Base-by-base conservation (phyloP, 2,329 filamentous ascomycete genomes). In the Hypoxylon sp. region DNA sequence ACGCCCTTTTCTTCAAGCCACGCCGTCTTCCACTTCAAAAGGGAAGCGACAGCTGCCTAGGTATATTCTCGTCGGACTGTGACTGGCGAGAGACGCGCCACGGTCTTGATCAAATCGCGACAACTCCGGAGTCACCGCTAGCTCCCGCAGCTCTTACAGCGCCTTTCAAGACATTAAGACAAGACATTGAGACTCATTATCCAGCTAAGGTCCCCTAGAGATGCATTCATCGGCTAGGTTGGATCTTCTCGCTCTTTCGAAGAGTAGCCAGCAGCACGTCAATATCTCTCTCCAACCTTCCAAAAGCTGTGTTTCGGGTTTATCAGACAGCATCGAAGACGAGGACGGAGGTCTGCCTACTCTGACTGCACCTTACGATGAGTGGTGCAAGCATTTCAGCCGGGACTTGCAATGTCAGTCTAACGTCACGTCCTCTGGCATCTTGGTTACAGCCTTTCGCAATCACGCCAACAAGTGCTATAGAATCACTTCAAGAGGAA, bases 21-120 rank as follows among this genome's bases (percentile, higher is more conserved):
- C 5, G 26, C 38, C 31, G 37, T 38, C 48, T 42, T 40, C 51
- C 48, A 10, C 48, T 43, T 24, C 18, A 15, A 4, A 42, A 35
- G 35, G 45, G 47, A 55, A 9, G 52, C 41, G 11, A 50, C 50
- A 49, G n/a, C 40, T n/a, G n/a, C n/a, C n/a, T n/a, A n/a, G n/a
- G n/a, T 42, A 24, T 20, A 57, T 47, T 46, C 21, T 58, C 29
- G 24, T 9, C 31, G 57, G 17, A 13, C 31, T 35, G n/a, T 8
- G 4, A 35, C 17, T 17, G n/a, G 31, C n/a, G 6, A 1, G 2
- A 35, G 13, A 35, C 31, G n/a, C 31, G n/a, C n/a, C 9, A 4
- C 10, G n/a, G 31, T 13, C 31, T 35, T 15, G 31, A 35, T 11
- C 17, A 5, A 4, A n/a, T 35, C 5, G 10, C 31, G 6, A 17